phyloP scores from a whole-genome alignment of 176 grass and related monocot genomes.

The Oryza meridionalis region DNA sequence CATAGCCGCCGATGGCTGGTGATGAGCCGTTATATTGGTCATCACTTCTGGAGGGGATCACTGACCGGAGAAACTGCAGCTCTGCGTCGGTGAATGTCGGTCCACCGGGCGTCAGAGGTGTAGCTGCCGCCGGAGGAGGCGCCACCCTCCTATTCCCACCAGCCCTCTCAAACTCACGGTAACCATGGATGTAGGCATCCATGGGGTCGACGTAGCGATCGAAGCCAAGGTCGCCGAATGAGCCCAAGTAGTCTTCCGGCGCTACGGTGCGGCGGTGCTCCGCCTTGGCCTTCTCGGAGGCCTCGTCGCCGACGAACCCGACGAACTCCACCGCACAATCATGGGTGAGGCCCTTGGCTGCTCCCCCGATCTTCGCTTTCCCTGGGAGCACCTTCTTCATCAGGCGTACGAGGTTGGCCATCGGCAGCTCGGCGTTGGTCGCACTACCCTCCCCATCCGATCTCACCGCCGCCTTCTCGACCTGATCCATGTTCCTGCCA shows the following conservation, averaged over 20 bases:
- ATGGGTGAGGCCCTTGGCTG: constrained; percentile 58
- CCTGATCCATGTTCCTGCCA: not conserved
- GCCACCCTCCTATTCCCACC: not conserved
- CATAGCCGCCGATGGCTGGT: not conserved
- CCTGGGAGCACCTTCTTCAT: constrained; percentile 57
- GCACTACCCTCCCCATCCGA: not conserved
- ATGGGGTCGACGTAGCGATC: constrained; percentile 58
- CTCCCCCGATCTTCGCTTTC: constrained; percentile 42
- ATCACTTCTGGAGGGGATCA: not conserved
- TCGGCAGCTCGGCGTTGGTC: constrained; percentile 37
- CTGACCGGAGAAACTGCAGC: constrained; percentile 8
- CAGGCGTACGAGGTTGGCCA: constrained; percentile 61
- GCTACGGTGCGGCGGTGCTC: constrained; percentile 59
- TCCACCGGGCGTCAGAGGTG: not conserved
- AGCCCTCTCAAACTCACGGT: constrained; percentile 43
- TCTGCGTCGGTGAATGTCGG: constrained; percentile 23
- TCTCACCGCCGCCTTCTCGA: not conserved
- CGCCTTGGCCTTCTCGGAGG: constrained; percentile 37
- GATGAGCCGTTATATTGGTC: not conserved
- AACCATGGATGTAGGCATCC: constrained; percentile 43
- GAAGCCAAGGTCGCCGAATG: constrained; percentile 47
- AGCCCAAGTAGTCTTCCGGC: constrained; percentile 60
- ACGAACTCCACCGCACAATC: constrained; percentile 73
- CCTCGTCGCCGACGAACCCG: constrained; percentile 66
- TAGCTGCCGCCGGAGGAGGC: not conserved